Percentiles rank a stretch among this genome's conserved stretches.
Evolutionary conservation across 441 rosid genomes (phyloP).

Genomic region (Pelargonium cotyledonis): DNA sequence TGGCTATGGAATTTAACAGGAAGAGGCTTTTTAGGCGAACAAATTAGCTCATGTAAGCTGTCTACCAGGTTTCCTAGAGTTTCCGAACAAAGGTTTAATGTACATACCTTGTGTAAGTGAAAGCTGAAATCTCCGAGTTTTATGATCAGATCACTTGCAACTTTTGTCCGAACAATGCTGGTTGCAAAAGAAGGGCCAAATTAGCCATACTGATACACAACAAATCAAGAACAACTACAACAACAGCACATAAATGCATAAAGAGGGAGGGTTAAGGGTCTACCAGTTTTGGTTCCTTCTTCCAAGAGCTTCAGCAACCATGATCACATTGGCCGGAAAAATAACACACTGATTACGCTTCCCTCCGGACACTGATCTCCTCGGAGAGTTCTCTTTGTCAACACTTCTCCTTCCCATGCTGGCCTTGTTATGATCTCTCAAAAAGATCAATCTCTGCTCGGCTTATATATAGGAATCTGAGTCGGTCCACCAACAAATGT

Average conservation of each 20-base stretch:
- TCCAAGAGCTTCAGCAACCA: constrained; percentile 37
- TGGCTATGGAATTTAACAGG: no score
- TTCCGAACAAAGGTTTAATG: neutral
- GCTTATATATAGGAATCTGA: no score
- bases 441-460: no score
- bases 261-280: constrained; percentile 9
- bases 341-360: constrained; percentile 26
- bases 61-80: no score
- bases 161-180: constrained; percentile 41
- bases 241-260: neutral
- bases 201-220: neutral
- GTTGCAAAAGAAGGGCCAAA: neutral
- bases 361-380: constrained; percentile 18
- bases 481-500: no score
- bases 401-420: constrained; percentile 17
- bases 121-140: constrained; percentile 43
- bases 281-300: constrained; percentile 37
- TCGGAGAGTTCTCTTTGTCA: constrained; percentile 13
- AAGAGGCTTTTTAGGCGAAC: no score
- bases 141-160: constrained; percentile 39
- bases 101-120: constrained; percentile 48
- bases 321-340: constrained; percentile 20
- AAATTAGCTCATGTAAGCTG: no score
- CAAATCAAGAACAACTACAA: neutral
- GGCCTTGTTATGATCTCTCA: no score